These are phyloP conservation scores for Pyrus betulifolia DNA, from an alignment of 306 rosid genomes.

Conservation along the genomic window DNA sequence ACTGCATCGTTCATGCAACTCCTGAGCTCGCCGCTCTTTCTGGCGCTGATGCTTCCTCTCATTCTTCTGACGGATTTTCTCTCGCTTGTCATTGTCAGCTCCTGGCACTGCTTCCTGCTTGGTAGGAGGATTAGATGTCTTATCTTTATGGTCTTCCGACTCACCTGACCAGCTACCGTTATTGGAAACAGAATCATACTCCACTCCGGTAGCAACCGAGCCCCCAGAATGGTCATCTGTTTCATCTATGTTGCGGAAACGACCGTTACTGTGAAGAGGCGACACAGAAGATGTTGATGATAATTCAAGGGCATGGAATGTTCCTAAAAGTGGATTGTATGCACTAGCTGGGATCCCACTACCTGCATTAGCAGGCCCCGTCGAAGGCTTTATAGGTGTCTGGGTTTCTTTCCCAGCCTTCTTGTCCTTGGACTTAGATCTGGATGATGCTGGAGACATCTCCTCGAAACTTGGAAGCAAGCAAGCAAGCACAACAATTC, in stretches of 20 bases:
- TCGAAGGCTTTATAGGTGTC: conserved; percentile 47
- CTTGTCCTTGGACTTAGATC: conserved; percentile 82
- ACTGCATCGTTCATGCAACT: conserved; percentile 79
- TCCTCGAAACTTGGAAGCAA: conserved; percentile 9
- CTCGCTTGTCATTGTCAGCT: conserved; percentile 89
- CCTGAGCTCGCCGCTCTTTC: conserved; percentile 94
- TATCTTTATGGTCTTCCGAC: conserved; percentile 92
- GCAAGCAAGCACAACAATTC: not conserved
- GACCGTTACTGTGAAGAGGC: conserved; percentile 60
- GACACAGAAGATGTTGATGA: conserved; percentile 45
- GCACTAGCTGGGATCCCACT: conserved; percentile 77
- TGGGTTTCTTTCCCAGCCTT: conserved; percentile 70
- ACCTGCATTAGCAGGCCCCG: conserved; percentile 52
- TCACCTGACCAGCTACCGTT: conserved; percentile 99
- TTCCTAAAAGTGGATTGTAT: conserved; percentile 82
- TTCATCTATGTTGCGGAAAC: conserved; percentile 86
- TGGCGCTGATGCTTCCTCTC: conserved; percentile 97
- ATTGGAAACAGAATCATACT: conserved; percentile 93
- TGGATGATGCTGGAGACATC: conserved; percentile 89
- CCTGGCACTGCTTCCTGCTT: conserved; percentile 74
- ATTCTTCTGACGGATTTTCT: conserved; percentile 88
- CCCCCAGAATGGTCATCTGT: conserved; percentile 78
- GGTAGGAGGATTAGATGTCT: conserved; percentile 41
- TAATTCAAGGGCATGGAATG: conserved; percentile 73
- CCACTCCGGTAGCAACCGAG: conserved; percentile 43